Conservation (phyloP, 495 filamentous ascomycete species). For the Margaritispora aquatica region DNA sequence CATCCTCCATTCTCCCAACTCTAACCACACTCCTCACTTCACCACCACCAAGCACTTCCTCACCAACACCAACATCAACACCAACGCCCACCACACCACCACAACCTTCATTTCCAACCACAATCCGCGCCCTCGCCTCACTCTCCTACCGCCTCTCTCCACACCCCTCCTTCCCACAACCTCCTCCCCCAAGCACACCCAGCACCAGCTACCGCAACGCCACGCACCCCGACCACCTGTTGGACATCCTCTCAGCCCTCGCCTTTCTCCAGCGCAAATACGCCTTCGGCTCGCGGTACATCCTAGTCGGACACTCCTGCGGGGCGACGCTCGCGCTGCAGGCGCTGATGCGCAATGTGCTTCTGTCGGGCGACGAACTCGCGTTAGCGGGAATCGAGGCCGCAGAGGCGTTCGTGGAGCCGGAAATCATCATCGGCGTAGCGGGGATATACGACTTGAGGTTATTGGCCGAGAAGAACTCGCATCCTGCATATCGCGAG, state of each 20-base stretch:
- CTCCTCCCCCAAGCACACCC: slow-evolving; percentile 23
- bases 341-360: slow-evolving; percentile 42
- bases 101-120: not conserved
- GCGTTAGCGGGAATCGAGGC: not conserved
- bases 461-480: not conserved
- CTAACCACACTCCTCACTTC: slow-evolving; percentile 41
- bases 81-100: no score
- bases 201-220: slow-evolving; percentile 25
- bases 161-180: slow-evolving; percentile 53
- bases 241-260: slow-evolving; percentile 59
- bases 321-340: slow-evolving; percentile 72
- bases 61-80: no score
- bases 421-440: not conserved
- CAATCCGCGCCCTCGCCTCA: slow-evolving; percentile 52
- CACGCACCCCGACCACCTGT: slow-evolving; percentile 66
- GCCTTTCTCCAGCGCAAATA: slow-evolving; percentile 50
- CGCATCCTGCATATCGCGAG: not conserved
- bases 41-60: not conserved
- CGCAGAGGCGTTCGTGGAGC: not conserved
- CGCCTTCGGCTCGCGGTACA: slow-evolving; percentile 41
- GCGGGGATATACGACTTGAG: not conserved
- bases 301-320: slow-evolving; percentile 70
- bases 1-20: slow-evolving; percentile 36
- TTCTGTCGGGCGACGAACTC: not conserved
- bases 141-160: slow-evolving; percentile 75